Conservation (phyloP, 352 stramenopile genomes). For the Pythium scleroteichum region DNA sequence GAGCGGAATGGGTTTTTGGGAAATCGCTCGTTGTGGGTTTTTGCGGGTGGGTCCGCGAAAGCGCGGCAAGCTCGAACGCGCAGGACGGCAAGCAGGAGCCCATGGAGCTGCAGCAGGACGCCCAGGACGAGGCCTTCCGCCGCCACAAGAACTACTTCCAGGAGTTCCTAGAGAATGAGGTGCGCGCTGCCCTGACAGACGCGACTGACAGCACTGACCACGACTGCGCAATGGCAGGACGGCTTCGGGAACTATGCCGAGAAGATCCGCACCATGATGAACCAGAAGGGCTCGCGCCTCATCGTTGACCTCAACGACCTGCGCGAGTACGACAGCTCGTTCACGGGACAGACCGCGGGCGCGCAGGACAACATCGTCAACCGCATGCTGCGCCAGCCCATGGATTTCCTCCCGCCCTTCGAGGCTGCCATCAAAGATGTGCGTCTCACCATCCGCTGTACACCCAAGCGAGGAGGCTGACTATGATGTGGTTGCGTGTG, state of each 20-base stretch:
- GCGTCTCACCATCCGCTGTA: background rate
- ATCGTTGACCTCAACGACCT: conserved; percentile 91
- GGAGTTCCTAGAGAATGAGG: conserved; percentile 77
- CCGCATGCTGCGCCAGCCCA: conserved; percentile 69
- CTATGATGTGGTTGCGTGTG: background rate
- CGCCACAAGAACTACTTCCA: conserved; percentile 90
- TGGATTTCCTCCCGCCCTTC: conserved; percentile 84
- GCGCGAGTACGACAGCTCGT: conserved; percentile 86
- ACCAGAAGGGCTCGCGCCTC: conserved; percentile 69
- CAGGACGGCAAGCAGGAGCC: conserved; percentile 16
- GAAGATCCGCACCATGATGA: conserved; percentile 83
- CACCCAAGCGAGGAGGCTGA: background rate
- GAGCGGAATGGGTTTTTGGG: conserved; percentile 17
- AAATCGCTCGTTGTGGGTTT: conserved; percentile 17
- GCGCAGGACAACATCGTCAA: conserved; percentile 79
- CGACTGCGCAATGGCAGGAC: no score
- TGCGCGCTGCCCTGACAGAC: conserved; percentile 25
- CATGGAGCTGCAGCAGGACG: conserved; percentile 85
- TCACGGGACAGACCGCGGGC: conserved; percentile 59
- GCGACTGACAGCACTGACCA: no score
- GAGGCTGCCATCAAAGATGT: conserved; percentile 81
- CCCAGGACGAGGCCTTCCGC: conserved; percentile 82
- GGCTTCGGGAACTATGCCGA: conserved; percentile 77
- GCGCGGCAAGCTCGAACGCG: conserved; percentile 24
- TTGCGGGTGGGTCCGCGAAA: conserved; percentile 14